phyloP scores from a whole-genome alignment of 768 basidiomycete species.

The Dendrothele bispora region DNA sequence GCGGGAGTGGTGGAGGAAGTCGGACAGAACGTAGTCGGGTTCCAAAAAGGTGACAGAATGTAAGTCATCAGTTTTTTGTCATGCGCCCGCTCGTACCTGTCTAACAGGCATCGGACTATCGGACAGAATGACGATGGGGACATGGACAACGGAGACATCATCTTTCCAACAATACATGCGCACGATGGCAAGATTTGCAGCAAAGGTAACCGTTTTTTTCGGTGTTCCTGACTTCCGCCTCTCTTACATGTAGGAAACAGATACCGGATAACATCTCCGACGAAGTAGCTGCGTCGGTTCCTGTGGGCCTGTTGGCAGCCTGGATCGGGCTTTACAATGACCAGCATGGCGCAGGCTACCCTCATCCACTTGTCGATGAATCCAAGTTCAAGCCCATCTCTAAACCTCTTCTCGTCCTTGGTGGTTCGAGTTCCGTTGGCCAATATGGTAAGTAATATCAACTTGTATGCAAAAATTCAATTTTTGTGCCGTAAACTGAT shows the following conservation, averaged over 20 bases:
- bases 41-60: conserved; percentile 39
- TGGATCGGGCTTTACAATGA: conserved; percentile 33
- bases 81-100: background rate
- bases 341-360: conserved; percentile 22
- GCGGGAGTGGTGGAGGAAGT: conserved; percentile 38
- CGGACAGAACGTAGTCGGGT: conserved; percentile 35
- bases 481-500: conserved; percentile 14
- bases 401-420: conserved; percentile 29
- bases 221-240: background rate
- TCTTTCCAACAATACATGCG: conserved; percentile 28
- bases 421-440: conserved; percentile 28
- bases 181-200: conserved; percentile 19
- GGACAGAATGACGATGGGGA: conserved; percentile 4
- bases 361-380: conserved; percentile 21
- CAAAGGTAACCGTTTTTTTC: conserved; percentile 12
- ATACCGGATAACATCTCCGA: conserved; percentile 36
- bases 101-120: conserved; percentile 13
- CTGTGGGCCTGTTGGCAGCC: conserved; percentile 37
- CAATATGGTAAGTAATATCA: conserved; percentile 19
- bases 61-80: conserved; percentile 13
- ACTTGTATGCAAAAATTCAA: background rate
- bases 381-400: conserved; percentile 28
- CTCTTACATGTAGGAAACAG: conserved; percentile 13
- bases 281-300: conserved; percentile 42
- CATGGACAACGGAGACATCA: conserved; percentile 2